Percentiles rank a stretch among this genome's conserved stretches.
Conservation (phyloP, 192 early-diverging fungal genomes). For the Mortierella claussenii region DNA sequence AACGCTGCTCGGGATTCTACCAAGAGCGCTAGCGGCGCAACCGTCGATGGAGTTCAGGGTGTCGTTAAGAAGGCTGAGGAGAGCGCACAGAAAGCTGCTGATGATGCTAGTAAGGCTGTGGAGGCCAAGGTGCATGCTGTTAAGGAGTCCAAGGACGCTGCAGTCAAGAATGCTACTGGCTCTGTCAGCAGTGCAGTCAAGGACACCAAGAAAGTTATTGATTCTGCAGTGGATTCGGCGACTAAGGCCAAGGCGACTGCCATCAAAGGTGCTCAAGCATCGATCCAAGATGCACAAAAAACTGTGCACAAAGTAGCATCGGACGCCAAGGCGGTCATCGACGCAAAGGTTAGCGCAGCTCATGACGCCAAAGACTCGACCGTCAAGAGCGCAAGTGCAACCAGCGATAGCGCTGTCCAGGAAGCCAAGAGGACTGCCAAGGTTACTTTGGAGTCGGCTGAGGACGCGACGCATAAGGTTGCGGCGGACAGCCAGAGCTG, state of each 20-base stretch:
- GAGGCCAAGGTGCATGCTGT: background rate
- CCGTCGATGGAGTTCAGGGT: background rate
- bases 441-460: too few species aligned
- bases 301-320: background rate
- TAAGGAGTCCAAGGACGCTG: conserved; percentile 2
- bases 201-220: background rate
- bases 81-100: background rate
- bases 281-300: background rate
- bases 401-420: too few species aligned
- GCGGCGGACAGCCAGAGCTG: too few species aligned
- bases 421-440: too few species aligned
- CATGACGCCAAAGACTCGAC: background rate
- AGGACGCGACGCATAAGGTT: too few species aligned
- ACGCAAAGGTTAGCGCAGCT: background rate
- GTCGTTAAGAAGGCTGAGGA: background rate
- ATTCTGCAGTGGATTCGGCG: too few species aligned
- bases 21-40: background rate
- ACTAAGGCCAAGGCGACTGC: background rate
- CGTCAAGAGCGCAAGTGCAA: too few species aligned
- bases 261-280: background rate
- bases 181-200: background rate
- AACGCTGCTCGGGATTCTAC: too few species aligned
- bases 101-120: background rate
- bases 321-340: background rate
- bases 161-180: background rate